phyloP scores from a whole-genome alignment of 495 filamentous ascomycete genomes.

The Polyplosphaeria fusca region DNA sequence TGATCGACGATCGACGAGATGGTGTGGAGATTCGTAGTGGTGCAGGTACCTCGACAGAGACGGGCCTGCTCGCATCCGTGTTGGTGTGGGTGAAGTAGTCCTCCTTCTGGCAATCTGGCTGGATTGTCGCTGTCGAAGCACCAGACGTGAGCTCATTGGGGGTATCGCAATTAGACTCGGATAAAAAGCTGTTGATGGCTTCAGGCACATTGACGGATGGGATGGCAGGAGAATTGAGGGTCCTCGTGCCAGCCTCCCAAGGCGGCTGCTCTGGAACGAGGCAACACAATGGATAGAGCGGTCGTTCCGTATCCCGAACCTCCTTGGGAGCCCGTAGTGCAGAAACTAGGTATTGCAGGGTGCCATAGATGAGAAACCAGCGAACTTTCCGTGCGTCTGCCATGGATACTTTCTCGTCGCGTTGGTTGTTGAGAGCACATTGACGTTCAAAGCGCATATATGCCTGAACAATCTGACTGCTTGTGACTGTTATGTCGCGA shows the following conservation, averaged over 20 bases:
- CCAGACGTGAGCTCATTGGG: not conserved
- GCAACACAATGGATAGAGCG: constrained; percentile 41
- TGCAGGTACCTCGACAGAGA: constrained; percentile 28
- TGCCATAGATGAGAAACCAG: constrained; percentile 71
- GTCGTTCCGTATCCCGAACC: constrained; percentile 37
- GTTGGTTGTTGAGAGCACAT: constrained; percentile 36
- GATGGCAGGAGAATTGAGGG: constrained; percentile 3
- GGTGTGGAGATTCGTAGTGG: constrained; percentile 17
- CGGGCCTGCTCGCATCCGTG: constrained; percentile 4
- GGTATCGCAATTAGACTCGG: constrained; percentile 4
- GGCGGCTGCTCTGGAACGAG: constrained; percentile 32
- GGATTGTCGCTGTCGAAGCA: constrained; percentile 28
- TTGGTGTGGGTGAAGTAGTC: constrained; percentile 38
- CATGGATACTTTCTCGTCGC: constrained; percentile 43
- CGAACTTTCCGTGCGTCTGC: constrained; percentile 49
- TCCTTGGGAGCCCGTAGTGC: constrained; percentile 40
- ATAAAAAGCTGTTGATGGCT: constrained; percentile 10
- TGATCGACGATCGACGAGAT: constrained; percentile 21
- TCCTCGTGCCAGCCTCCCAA: constrained; percentile 26
- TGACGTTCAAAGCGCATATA: constrained; percentile 49
- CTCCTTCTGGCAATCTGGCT: constrained; percentile 43
- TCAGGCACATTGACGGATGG: constrained; percentile 18
- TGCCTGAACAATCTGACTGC: constrained; percentile 42
- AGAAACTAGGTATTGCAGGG: constrained; percentile 55
- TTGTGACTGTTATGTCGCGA: constrained; percentile 34